phyloP scores from a whole-genome alignment of 2,329 filamentous ascomycete species.

The Tolypocladium guangdongense region DNA sequence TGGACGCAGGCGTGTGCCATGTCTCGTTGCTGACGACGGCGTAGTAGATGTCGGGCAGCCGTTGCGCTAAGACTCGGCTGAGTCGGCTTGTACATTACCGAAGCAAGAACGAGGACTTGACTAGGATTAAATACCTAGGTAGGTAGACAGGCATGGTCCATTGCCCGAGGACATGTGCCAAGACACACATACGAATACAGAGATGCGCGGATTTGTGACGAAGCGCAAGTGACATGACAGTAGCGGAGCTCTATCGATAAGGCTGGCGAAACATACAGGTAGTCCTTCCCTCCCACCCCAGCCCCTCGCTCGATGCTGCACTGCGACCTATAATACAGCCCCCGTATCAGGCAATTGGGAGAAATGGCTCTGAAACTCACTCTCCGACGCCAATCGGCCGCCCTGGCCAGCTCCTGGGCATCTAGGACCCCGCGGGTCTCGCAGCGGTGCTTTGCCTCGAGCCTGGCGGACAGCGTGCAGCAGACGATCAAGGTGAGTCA shows the following conservation, averaged over 20 bases:
- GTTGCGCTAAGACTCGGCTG: too few species aligned
- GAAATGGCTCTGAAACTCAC: constrained; percentile 30
- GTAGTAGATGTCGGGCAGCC: too few species aligned
- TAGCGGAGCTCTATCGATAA: constrained; percentile 9
- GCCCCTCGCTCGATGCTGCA: not conserved
- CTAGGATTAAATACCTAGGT: too few species aligned
- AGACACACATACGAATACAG: too few species aligned
- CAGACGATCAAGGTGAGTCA: constrained; percentile 22
- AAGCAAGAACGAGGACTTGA: too few species aligned
- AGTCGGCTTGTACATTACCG: too few species aligned
- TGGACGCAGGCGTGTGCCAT: too few species aligned
- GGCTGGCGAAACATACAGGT: not conserved
- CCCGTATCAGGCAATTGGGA: not conserved
- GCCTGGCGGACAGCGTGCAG: constrained; percentile 20
- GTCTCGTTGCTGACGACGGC: too few species aligned
- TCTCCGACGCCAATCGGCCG: constrained; percentile 25
- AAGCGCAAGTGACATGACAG: not conserved
- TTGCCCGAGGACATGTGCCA: too few species aligned
- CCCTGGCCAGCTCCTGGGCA: constrained; percentile 13
- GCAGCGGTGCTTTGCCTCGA: constrained; percentile 22
- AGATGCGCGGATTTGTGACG: too few species aligned
- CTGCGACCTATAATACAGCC: not conserved
- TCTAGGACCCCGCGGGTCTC: constrained; percentile 14
- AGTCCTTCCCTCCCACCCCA: not conserved
- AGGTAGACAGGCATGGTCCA: too few species aligned